Evolutionary conservation across 306 rosid species (phyloP), one percentile per base, ranked within the genome.

Genomic region (Acmispon strigosus): DNA sequence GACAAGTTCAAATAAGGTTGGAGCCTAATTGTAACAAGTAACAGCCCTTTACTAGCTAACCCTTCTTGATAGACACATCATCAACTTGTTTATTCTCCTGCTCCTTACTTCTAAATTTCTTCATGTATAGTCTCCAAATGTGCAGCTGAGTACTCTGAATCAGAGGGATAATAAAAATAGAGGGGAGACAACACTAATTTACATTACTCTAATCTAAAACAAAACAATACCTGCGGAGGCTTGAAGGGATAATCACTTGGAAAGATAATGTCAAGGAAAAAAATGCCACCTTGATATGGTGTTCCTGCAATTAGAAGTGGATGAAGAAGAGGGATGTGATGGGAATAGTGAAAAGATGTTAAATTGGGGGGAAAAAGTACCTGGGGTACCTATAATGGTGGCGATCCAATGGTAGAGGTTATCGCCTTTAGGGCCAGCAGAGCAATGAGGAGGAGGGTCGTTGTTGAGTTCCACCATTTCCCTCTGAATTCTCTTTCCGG

Each of bases 401-500:
- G 97, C 98, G 44, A 93, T 80, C 96, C 98, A 93, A 61, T 93
- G 90, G 69, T 90, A 93, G 69, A 93, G 91, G 68, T 93, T 93
- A 78, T 93, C 98, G 12, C 98, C 98, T 80, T 90, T 93, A 17
- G 98, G 96, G 4, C 98, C 96, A 22, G 96, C 98, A 22, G 91
- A 88, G 82, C 89, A 93, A 39, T 84, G 75, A 6, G 90, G 85
- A 78, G 98, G 96, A 45, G 96, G 92, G 50, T 90, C 92, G 49
- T 48, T 62, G 86, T 86, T 82, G 47, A 93, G 89, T 74, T 90
- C 96, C 24, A 57, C 78, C 98, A 93, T 90, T 72, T 93, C 98
- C 27, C 86, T 85, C 62, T 86, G 98, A 48, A 93, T 90, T 67
- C 98, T 77, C 86, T 84, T 92, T 29, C 96, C 98, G 0, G 98